Evolutionary conservation across 768 basidiomycete genomes (phyloP).

Genomic region (Phanerochaete carnosa): DNA sequence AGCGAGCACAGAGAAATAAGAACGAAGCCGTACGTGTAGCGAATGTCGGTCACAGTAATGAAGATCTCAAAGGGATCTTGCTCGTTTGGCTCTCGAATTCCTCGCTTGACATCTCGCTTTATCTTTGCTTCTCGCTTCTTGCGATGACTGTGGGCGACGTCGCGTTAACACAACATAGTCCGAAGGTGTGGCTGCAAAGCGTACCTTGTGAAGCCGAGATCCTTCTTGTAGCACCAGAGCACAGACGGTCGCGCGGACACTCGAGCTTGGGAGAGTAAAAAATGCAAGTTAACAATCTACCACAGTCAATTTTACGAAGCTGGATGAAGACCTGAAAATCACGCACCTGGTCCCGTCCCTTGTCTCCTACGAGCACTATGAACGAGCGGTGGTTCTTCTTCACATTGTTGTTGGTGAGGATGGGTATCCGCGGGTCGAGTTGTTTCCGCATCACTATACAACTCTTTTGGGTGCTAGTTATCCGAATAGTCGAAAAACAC

Average conservation of each 20-base stretch:
- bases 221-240: slow-evolving; percentile 99
- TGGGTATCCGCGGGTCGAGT: slow-evolving; percentile 89
- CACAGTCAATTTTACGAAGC: not conserved
- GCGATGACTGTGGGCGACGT: slow-evolving; percentile 59
- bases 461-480: not conserved
- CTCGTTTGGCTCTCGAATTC: slow-evolving; percentile 90
- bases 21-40: slow-evolving; percentile 74
- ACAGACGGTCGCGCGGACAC: slow-evolving; percentile 89
- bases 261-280: slow-evolving; percentile 86
- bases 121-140: slow-evolving; percentile 98
- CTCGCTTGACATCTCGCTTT: slow-evolving; percentile 93
- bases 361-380: slow-evolving; percentile 95
- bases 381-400: slow-evolving; percentile 91
- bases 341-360: slow-evolving; percentile 82
- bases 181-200: slow-evolving; percentile 23
- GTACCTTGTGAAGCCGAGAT: slow-evolving; percentile 91
- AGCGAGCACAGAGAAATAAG: not conserved
- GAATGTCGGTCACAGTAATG: slow-evolving; percentile 96
- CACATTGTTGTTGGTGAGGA: slow-evolving; percentile 91
- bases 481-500: not conserved
- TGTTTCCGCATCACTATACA: slow-evolving; percentile 66
- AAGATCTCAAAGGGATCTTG: slow-evolving; percentile 98
- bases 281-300: slow-evolving; percentile 93
- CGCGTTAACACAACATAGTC: not conserved
- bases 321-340: not conserved